A percentile compares a stretch with the other conserved stretches of the same genome.
phyloP scores from a whole-genome alignment of 148 eudicot species.

The Camellia lanceoleosa region DNA sequence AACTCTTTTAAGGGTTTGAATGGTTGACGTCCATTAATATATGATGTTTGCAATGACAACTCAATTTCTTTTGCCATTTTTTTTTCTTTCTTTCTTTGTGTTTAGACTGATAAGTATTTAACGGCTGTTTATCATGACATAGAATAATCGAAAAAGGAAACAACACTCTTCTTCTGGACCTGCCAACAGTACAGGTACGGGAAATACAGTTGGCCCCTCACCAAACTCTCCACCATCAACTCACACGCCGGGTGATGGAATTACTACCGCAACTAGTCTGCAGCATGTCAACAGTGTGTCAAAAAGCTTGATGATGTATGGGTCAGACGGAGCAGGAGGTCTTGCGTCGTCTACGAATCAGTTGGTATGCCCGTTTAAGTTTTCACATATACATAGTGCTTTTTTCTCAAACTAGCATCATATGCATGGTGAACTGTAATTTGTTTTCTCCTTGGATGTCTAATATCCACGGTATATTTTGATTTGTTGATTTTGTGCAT shows the following conservation, averaged over 20 bases:
- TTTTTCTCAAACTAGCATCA: background rate
- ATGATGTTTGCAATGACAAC: background rate
- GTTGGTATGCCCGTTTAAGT: constrained; percentile 53
- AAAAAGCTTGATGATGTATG: constrained; percentile 84
- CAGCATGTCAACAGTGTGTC: constrained; percentile 77
- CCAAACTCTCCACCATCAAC: constrained; percentile 95
- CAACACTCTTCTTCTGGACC: constrained; percentile 97
- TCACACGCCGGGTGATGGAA: constrained; percentile 95
- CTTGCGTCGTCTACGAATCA: constrained; percentile 95
- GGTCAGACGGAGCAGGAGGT: constrained; percentile 76
- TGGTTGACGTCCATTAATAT: background rate
- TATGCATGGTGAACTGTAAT: background rate
- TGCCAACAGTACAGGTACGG: constrained; percentile 98
- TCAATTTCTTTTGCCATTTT: background rate
- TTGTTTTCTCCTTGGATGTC: background rate
- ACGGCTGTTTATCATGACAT: constrained; percentile 12
- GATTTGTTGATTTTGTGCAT: background rate
- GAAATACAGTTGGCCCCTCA: constrained; percentile 91
- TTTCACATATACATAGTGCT: background rate
- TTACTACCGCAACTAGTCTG: constrained; percentile 59
- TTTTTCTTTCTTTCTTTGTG: background rate
- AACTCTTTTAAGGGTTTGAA: background rate
- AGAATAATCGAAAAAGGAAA: constrained; percentile 87
- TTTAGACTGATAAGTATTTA: background rate
- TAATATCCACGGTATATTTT: background rate